These are phyloP conservation scores for Chrysosphaeria jannelii DNA, from an alignment of 2,329 filamentous ascomycete species.

Conservation along the genomic window DNA sequence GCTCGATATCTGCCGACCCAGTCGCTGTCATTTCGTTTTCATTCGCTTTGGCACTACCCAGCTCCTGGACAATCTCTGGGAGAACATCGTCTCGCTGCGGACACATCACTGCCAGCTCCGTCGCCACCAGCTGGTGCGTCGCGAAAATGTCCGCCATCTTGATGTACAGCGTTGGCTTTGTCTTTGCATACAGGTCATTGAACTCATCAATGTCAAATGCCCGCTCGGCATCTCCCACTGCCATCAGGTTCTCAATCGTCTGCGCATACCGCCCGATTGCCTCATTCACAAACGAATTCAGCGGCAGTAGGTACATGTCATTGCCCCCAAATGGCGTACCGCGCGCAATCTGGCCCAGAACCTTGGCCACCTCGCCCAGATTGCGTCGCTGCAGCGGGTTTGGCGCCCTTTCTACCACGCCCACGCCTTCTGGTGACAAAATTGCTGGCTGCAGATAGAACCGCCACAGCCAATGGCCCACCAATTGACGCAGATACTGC, in stretches of 20 bases:
- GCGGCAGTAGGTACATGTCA: conserved; percentile 79
- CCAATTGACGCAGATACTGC: conserved; percentile 49
- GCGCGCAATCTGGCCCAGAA: conserved; percentile 65
- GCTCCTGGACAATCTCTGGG: conserved; percentile 70
- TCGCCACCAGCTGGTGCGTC: conserved; percentile 64
- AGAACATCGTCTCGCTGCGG: conserved; percentile 61
- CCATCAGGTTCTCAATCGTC: conserved; percentile 50
- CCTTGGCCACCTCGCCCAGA: conserved; percentile 66
- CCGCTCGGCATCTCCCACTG: conserved; percentile 58
- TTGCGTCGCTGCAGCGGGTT: conserved; percentile 86
- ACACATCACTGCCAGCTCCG: conserved; percentile 50
- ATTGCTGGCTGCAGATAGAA: conserved; percentile 79
- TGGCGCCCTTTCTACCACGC: conserved; percentile 67
- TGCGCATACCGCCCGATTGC: conserved; percentile 51
- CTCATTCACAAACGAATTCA: conserved; percentile 74
- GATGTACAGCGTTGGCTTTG: conserved; percentile 94
- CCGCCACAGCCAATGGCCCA: conserved; percentile 79
- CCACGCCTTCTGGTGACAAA: conserved; percentile 69
- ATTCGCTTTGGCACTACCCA: conserved; percentile 88
- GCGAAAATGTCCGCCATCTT: conserved; percentile 96
- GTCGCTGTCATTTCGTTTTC: conserved; percentile 77
- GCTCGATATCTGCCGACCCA: conserved; percentile 63
- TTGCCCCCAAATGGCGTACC: conserved; percentile 78
- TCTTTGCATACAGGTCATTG: conserved; percentile 89
- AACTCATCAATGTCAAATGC: conserved; percentile 98